These are phyloP conservation scores for Pythium plurisporium DNA, from an alignment of 352 stramenopile genomes.

Conservation along the genomic window DNA sequence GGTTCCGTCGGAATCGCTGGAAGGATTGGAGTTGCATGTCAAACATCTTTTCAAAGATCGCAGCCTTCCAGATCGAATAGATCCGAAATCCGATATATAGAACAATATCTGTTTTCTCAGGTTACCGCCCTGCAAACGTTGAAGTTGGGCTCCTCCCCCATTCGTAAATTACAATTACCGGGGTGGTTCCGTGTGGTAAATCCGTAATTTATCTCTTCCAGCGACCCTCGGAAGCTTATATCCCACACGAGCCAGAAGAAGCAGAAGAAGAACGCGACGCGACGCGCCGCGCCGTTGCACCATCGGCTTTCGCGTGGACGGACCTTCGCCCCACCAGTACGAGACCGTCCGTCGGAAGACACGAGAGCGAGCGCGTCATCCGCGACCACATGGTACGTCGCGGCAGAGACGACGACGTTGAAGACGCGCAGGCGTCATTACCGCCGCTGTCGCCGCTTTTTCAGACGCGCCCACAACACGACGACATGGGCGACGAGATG, in stretches of 20 bases:
- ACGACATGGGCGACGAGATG: background rate
- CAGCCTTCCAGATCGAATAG: background rate
- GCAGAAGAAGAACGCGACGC: background rate
- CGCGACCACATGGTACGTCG: background rate
- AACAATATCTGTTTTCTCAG: background rate
- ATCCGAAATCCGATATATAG: background rate
- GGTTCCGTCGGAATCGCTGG: no score
- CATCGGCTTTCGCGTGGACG: no score
- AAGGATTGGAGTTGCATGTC: constrained; percentile 3
- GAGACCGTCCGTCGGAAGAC: no score
- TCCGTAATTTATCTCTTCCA: background rate
- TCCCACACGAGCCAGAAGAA: background rate
- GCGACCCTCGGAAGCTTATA: constrained; percentile 8
- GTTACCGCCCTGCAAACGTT: background rate
- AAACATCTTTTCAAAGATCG: constrained; percentile 8
- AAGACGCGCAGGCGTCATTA: background rate
- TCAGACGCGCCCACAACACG: background rate
- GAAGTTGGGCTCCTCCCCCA: constrained; percentile 2
- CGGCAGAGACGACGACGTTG: background rate
- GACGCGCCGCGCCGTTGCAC: background rate
- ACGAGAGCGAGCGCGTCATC: no score
- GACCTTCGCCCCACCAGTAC: no score
- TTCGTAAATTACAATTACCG: background rate
- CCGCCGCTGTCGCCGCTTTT: background rate
- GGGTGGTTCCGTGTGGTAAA: no score